phyloP scores from a whole-genome alignment of 371 early-diverging fungal genomes.

The Mycotypha africana region DNA sequence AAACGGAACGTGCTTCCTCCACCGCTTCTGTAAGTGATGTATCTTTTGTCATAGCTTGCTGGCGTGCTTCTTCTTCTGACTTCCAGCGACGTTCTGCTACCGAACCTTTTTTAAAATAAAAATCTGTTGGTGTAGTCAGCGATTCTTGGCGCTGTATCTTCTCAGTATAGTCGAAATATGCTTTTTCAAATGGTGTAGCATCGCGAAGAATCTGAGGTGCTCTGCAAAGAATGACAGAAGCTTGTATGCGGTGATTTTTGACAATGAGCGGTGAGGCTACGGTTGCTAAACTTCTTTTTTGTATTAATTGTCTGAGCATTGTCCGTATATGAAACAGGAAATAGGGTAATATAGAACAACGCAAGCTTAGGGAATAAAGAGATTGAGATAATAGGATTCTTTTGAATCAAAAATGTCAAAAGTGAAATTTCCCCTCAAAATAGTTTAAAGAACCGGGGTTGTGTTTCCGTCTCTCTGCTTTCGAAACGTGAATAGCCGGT shows the following conservation, averaged over 20 bases:
- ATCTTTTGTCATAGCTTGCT: slow-evolving; percentile 31
- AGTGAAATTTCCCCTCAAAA: too few relatives aligned
- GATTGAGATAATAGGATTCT: too few relatives aligned
- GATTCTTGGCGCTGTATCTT: slow-evolving; percentile 60
- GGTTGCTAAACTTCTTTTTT: slow-evolving; percentile 18
- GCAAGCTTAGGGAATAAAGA: too few relatives aligned
- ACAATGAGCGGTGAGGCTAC: slow-evolving; percentile 20
- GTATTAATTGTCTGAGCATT: neutral
- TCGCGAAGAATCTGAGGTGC: slow-evolving; percentile 76
- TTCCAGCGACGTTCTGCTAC: slow-evolving; percentile 73
- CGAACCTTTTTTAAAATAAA: slow-evolving; percentile 89
- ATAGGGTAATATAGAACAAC: too few relatives aligned
- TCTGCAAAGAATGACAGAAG: slow-evolving; percentile 75
- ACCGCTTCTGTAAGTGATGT: slow-evolving; percentile 30
- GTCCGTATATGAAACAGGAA: too few relatives aligned
- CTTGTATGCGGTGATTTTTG: slow-evolving; percentile 47
- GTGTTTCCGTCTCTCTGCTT: too few relatives aligned
- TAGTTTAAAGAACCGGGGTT: too few relatives aligned
- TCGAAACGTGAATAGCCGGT: too few relatives aligned
- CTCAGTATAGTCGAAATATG: slow-evolving; percentile 74
- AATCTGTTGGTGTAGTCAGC: slow-evolving; percentile 68
- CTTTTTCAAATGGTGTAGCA: slow-evolving; percentile 66
- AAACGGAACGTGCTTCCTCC: slow-evolving; percentile 17
- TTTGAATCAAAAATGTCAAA: too few relatives aligned
- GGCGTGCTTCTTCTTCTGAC: slow-evolving; percentile 46